Conservation (phyloP, 768 basidiomycete genomes). For the Pleurotus platypus region DNA sequence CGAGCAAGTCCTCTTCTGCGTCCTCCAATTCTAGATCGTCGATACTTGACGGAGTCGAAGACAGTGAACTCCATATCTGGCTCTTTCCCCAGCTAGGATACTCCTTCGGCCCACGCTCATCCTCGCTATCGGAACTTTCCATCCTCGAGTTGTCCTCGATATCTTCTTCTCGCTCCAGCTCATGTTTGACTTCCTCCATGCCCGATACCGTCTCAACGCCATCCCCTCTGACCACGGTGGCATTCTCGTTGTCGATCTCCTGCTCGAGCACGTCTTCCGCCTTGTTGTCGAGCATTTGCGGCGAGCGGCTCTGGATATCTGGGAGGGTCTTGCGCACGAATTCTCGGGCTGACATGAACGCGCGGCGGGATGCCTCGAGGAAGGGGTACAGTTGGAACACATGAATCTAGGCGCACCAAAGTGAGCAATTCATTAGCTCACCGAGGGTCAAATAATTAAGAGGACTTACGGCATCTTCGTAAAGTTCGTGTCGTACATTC, state of each 20-base stretch:
- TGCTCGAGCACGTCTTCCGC: conserved; percentile 61
- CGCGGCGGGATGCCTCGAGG: conserved; percentile 57
- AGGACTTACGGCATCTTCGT: conserved; percentile 79
- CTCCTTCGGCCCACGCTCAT: conserved; percentile 18
- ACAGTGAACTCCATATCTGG: conserved; percentile 22
- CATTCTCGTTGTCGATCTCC: conserved; percentile 67
- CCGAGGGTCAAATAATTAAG: background rate
- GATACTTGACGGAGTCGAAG: conserved; percentile 14
- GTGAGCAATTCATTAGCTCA: background rate
- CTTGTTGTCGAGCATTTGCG: conserved; percentile 47
- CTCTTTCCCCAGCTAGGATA: conserved; percentile 53
- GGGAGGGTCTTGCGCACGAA: conserved; percentile 66
- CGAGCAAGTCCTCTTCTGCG: conserved; percentile 10
- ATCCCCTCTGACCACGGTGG: conserved; percentile 71
- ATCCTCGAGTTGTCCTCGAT: conserved; percentile 19
- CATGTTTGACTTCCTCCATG: conserved; percentile 36
- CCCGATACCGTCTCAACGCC: conserved; percentile 51
- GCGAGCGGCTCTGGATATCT: conserved; percentile 42
- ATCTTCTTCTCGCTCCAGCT: conserved; percentile 22
- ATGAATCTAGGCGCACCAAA: conserved; percentile 57
- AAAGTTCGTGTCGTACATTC: conserved; percentile 81
- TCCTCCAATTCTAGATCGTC: conserved; percentile 11
- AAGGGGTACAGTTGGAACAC: conserved; percentile 91
- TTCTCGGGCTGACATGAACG: conserved; percentile 66
- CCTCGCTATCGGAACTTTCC: conserved; percentile 28